Percentiles rank a stretch among this genome's conserved stretches.
These are phyloP conservation scores for Aspergillus melleus DNA, from an alignment of 2,329 filamentous ascomycete species.

Conservation along the genomic window DNA sequence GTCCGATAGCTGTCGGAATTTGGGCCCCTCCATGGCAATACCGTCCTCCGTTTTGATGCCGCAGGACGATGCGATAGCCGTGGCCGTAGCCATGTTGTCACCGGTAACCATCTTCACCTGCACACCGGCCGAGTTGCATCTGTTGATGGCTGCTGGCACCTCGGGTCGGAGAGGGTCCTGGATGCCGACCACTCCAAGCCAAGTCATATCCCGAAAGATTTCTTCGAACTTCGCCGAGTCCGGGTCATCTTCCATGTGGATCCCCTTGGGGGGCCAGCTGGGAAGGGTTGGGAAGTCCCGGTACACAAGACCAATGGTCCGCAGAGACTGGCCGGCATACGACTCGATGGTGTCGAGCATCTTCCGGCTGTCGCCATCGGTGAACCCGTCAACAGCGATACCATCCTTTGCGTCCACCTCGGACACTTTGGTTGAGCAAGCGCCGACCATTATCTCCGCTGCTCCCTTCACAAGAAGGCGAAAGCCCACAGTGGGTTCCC, in stretches of 20 bases:
- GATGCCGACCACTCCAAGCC: constrained; percentile 71
- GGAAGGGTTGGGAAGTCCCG: constrained; percentile 71
- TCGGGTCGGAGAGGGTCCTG: constrained; percentile 71
- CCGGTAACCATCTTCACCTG: constrained; percentile 72
- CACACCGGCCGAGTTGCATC: constrained; percentile 68
- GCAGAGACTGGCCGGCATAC: constrained; percentile 60
- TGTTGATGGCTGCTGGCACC: constrained; percentile 66
- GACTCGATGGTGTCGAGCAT: constrained; percentile 39
- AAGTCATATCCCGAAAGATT: constrained; percentile 70
- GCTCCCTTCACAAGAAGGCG: constrained; percentile 52
- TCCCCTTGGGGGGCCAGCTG: constrained; percentile 63
- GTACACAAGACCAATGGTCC: constrained; percentile 74
- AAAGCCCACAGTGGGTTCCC: constrained; percentile 39
- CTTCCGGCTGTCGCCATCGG: constrained; percentile 25
- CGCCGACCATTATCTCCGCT: constrained; percentile 47
- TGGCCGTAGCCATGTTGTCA: constrained; percentile 70
- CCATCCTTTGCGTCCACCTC: constrained; percentile 29
- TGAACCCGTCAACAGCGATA: constrained; percentile 26
- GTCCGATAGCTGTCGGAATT: constrained; percentile 62
- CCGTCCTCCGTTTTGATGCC: constrained; percentile 64
- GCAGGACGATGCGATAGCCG: constrained; percentile 71
- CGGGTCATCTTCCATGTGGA: constrained; percentile 60
- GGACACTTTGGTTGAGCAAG: constrained; percentile 34
- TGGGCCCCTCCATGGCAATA: constrained; percentile 68
- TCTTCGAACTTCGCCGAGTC: constrained; percentile 66